Conservation (phyloP, 2,329 filamentous ascomycete genomes). For the Gliomastix tumulicola region DNA sequence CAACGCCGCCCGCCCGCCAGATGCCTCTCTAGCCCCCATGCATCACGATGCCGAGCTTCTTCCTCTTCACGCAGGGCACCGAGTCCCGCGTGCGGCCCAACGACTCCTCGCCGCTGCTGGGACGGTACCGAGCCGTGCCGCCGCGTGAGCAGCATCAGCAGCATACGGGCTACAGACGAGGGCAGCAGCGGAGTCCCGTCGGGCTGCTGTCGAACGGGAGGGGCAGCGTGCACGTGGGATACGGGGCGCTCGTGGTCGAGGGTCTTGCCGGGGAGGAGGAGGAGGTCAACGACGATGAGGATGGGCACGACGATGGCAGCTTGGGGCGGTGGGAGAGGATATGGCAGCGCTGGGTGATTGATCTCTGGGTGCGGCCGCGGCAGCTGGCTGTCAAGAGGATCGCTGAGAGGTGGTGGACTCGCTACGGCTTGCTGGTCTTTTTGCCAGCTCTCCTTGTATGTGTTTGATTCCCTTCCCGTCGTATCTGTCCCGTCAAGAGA, state of each 20-base stretch:
- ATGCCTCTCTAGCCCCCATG: too few species aligned
- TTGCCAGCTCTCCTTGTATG: conserved; percentile 54
- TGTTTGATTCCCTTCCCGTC: too few species aligned
- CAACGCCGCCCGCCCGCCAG: too few species aligned
- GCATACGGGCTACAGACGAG: conserved; percentile 5
- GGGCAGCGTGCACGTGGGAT: conserved; percentile 49
- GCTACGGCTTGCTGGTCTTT: conserved; percentile 54
- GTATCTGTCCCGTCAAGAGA: too few species aligned
- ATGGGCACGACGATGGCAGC: conserved; percentile 9
- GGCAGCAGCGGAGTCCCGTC: conserved; percentile 24
- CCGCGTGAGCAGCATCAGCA: conserved; percentile 19
- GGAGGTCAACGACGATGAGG: conserved; percentile 18
- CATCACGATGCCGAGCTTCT: conserved; percentile 53
- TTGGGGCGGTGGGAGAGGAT: conserved; percentile 20
- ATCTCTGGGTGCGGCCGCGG: conserved; percentile 56
- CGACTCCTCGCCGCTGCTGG: conserved; percentile 54
- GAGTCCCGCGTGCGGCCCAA: conserved; percentile 45
- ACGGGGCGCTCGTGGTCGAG: conserved; percentile 44
- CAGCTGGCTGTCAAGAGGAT: conserved; percentile 50
- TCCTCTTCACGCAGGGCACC: conserved; percentile 59
- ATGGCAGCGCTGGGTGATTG: conserved; percentile 29
- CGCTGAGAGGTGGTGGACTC: conserved; percentile 56
- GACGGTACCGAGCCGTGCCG: conserved; percentile 59
- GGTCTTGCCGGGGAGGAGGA: conserved; percentile 25
- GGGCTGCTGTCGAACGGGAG: conserved; percentile 33